These are phyloP conservation scores for Myriosclerotinia scirpicola DNA, from an alignment of 2,329 filamentous ascomycete genomes.

Conservation along the genomic window DNA sequence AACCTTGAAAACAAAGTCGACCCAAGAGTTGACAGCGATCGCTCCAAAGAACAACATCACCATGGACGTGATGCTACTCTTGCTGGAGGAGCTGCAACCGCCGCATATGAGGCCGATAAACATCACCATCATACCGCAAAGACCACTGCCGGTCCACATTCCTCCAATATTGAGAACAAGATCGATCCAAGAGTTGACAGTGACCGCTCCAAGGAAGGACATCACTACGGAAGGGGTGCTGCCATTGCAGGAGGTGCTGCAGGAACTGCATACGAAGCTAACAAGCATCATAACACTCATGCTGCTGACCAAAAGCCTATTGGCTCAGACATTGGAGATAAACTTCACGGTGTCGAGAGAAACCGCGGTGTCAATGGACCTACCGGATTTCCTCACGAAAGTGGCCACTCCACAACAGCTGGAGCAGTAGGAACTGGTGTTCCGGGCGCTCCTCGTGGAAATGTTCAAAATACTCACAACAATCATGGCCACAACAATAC, in stretches of 20 bases:
- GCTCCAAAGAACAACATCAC: slow-evolving; percentile 31
- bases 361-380: slow-evolving; percentile 26
- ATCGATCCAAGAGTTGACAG: slow-evolving; percentile 44
- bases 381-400: slow-evolving; percentile 21
- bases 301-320: slow-evolving; percentile 15
- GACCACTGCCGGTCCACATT: slow-evolving; percentile 40
- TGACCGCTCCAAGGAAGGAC: slow-evolving; percentile 25
- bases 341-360: slow-evolving; percentile 29
- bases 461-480: slow-evolving; percentile 11
- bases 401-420: neutral
- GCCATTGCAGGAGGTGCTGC: slow-evolving; percentile 24
- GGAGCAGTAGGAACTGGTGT: slow-evolving; percentile 14
- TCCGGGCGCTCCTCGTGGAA: slow-evolving; percentile 17
- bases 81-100: slow-evolving; percentile 23
- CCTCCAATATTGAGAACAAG: slow-evolving; percentile 44
- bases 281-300: slow-evolving; percentile 29
- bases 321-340: slow-evolving; percentile 25
- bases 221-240: slow-evolving; percentile 30
- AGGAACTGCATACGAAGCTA: slow-evolving; percentile 27
- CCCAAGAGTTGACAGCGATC: slow-evolving; percentile 41
- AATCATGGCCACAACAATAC: slow-evolving; percentile 8
- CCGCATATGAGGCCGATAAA: slow-evolving; percentile 18
- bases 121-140: slow-evolving; percentile 23
- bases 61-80: slow-evolving; percentile 27
- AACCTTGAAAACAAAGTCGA: slow-evolving; percentile 45